Percentiles rank a stretch among this genome's conserved stretches.
Evolutionary conservation across 306 rosid genomes (phyloP).

Genomic region (Trifolium pratense): DNA sequence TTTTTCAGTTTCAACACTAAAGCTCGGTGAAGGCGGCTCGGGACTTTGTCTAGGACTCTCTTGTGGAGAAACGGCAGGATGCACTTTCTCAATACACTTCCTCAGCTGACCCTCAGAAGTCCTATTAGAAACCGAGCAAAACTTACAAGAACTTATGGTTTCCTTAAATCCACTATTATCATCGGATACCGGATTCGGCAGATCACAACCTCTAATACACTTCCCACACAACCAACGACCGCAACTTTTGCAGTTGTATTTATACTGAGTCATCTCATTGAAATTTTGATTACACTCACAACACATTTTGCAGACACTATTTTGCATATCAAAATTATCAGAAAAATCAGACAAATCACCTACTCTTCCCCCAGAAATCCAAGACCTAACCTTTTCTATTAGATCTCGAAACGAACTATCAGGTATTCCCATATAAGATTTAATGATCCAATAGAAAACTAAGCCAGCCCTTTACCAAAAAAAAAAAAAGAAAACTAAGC

Average conservation of each 20-base stretch:
- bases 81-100: slow-evolving; percentile 69
- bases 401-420: slow-evolving; percentile 76
- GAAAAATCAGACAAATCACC: slow-evolving; percentile 49
- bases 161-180: slow-evolving; percentile 46
- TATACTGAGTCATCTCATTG: slow-evolving; percentile 43
- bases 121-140: slow-evolving; percentile 55
- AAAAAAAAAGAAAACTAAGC: no score
- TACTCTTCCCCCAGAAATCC: slow-evolving; percentile 59
- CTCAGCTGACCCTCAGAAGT: slow-evolving; percentile 56
- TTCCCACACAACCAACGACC: slow-evolving; percentile 72
- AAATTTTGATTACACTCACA: slow-evolving; percentile 62
- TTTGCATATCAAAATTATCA: slow-evolving; percentile 57
- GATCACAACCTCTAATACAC: slow-evolving; percentile 63
- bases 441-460: slow-evolving; percentile 47
- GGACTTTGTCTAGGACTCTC: slow-evolving; percentile 80
- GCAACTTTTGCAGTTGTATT: slow-evolving; percentile 71
- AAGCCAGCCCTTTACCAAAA: no score
- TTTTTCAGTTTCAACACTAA: slow-evolving; percentile 57
- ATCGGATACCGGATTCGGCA: slow-evolving; percentile 46
- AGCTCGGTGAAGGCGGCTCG: slow-evolving; percentile 73
- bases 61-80: slow-evolving; percentile 85
- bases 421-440: slow-evolving; percentile 95
- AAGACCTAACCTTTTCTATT: slow-evolving; percentile 68
- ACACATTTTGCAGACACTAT: slow-evolving; percentile 60
- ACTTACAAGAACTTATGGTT: slow-evolving; percentile 59